Evolutionary conservation across 805 yeast species (phyloP), one percentile per base, ranked within the genome.

Genomic region (Hanseniaspora mollemarum): DNA sequence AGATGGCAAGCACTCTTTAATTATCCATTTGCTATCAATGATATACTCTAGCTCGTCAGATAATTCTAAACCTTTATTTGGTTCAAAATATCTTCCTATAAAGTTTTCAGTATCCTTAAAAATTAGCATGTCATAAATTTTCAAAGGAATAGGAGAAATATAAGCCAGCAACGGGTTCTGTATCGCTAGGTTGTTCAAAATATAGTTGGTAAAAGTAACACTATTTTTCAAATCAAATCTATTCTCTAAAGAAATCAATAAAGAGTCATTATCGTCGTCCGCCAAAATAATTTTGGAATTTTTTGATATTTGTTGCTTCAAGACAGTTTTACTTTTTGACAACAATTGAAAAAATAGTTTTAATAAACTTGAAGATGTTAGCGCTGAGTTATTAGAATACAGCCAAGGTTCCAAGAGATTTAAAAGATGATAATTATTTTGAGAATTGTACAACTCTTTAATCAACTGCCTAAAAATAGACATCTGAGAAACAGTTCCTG

Each of bases 381-480:
- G 68, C 58, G 85, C 88, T 60, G 87, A 92, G 18, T 90, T 81
- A 62, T 90, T 96, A 58, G 87, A 85, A 57, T 83, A 84, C 58
- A 92, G 70, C 1, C 82, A 72, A 26, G 84, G 77, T 62, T 87
- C 94, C 63, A 83, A 88, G 22, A 92, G 67, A 57, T 62, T 73
- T 0, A 96, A 84, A 9, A 76, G 75, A 9, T 77, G 77, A n/a
- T 41, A 40, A 19, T 70, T 69, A 51, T 84, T 66, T 0, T 96
- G 96, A 59, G 80, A 83, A 59, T 87, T 94, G 95, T 96, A 90
- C 96, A 96, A 87, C 29, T 73, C 78, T 59, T 83, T 86, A 12
- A 92, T 83, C 74, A 92, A 69, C 7, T 73, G 63, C 60, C 94
- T 75, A 51, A 92, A 70, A 1, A 82, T 82, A 9, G 71, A 64